These are phyloP conservation scores for Boletus eberwhitei DNA, from an alignment of 768 basidiomycete genomes.

Conservation along the genomic window DNA sequence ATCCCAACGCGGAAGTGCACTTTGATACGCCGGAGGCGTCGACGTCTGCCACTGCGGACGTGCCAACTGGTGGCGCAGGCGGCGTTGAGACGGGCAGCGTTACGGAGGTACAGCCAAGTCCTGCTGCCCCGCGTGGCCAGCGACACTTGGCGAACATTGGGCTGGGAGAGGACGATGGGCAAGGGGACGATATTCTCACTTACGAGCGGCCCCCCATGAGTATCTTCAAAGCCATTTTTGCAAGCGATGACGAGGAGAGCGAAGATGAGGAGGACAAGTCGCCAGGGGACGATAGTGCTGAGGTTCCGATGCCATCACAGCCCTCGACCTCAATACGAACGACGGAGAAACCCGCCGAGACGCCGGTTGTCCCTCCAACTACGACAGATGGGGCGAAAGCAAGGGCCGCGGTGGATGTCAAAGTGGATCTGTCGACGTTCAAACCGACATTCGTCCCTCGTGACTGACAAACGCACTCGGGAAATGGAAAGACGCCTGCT, in stretches of 20 bases:
- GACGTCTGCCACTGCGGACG: slow-evolving; percentile 17
- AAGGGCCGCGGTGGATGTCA: slow-evolving; percentile 7
- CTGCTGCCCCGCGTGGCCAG: slow-evolving; percentile 23
- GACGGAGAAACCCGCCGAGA: not conserved
- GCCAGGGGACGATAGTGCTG: slow-evolving; percentile 3
- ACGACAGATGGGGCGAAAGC: not conserved
- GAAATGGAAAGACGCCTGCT: slow-evolving; percentile 39
- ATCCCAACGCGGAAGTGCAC: slow-evolving; percentile 65
- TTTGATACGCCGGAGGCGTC: slow-evolving; percentile 30
- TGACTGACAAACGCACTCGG: slow-evolving; percentile 38
- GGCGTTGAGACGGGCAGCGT: not conserved
- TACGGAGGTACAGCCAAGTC: not conserved
- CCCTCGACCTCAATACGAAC: slow-evolving; percentile 10
- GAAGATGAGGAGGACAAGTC: slow-evolving; percentile 55
- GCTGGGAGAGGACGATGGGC: slow-evolving; percentile 86
- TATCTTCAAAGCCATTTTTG: slow-evolving; percentile 98
- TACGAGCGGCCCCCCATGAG: slow-evolving; percentile 87
- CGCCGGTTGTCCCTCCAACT: not conserved
- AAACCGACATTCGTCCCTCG: slow-evolving; percentile 82
- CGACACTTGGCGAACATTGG: slow-evolving; percentile 81
- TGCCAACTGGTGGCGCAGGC: not conserved
- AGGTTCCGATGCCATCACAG: slow-evolving; percentile 4
- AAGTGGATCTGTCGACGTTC: slow-evolving; percentile 68
- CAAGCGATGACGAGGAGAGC: slow-evolving; percentile 87
- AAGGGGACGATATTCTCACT: slow-evolving; percentile 83